Conservation (phyloP, 495 filamentous ascomycete genomes). For the Umbilicaria muhlenbergii region DNA sequence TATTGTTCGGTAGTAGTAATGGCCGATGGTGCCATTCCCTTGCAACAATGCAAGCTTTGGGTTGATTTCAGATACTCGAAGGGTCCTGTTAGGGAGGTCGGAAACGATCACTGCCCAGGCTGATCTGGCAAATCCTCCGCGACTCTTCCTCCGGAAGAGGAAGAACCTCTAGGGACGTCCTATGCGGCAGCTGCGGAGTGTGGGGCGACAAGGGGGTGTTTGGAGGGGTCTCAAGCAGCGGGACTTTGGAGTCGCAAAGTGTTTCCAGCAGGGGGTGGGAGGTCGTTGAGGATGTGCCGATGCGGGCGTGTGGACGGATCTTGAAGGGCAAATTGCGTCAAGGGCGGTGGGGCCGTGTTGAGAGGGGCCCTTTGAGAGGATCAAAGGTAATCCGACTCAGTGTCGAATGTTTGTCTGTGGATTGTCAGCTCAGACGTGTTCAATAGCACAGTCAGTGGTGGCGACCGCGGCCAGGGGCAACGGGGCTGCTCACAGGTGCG, state of each 20-base stretch:
- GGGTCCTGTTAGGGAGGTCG: constrained; percentile 67
- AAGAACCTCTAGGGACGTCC: constrained; percentile 89
- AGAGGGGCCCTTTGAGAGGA: constrained; percentile 44
- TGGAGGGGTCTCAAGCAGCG: constrained; percentile 39
- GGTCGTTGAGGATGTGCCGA: constrained; percentile 50
- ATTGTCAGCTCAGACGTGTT: too few species aligned
- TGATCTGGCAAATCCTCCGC: constrained; percentile 74
- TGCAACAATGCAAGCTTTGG: constrained; percentile 12
- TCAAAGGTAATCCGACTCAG: constrained; percentile 35
- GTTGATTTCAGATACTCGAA: constrained; percentile 14
- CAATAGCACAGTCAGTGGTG: too few species aligned
- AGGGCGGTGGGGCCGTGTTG: constrained; percentile 62
- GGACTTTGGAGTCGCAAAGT: constrained; percentile 22
- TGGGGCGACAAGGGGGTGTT: constrained; percentile 39
- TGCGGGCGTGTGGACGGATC: constrained; percentile 50
- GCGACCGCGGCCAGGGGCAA: too few species aligned
- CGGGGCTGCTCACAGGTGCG: too few species aligned
- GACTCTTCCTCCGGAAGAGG: constrained; percentile 91
- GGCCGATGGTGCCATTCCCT: constrained; percentile 64
- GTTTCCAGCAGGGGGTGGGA: constrained; percentile 58
- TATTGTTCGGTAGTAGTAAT: constrained; percentile 35
- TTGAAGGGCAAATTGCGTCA: constrained; percentile 53
- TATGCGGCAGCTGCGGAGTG: constrained; percentile 93
- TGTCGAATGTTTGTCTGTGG: too few species aligned
- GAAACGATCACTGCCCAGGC: constrained; percentile 70